phyloP scores from a whole-genome alignment of 768 basidiomycete genomes.

The Cyclocybe aegerita region DNA sequence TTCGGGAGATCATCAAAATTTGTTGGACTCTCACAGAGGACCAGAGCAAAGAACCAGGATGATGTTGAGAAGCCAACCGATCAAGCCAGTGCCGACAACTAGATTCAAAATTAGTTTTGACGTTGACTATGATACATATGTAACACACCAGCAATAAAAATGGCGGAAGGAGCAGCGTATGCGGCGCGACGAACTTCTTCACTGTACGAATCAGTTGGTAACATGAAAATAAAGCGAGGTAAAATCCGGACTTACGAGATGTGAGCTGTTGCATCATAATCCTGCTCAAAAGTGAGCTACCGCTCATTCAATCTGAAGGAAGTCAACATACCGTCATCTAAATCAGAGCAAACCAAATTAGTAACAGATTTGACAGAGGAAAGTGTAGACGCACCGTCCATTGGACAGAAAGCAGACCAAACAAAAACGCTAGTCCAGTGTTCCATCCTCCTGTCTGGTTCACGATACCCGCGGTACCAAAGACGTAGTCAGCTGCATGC shows the following conservation, averaged over 20 bases:
- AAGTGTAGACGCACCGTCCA: slow-evolving; percentile 63
- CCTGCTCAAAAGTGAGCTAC: slow-evolving; percentile 35
- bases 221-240: slow-evolving; percentile 2
- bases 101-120: slow-evolving; percentile 1
- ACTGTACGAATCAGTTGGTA: slow-evolving; percentile 30
- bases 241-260: slow-evolving; percentile 59
- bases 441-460: slow-evolving; percentile 84
- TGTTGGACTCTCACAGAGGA: slow-evolving; percentile 48
- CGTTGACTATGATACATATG: neutral
- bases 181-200: slow-evolving; percentile 82
- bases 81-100: slow-evolving; percentile 74
- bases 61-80: slow-evolving; percentile 89
- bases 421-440: slow-evolving; percentile 77
- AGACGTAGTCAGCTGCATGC: slow-evolving; percentile 80
- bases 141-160: slow-evolving; percentile 54
- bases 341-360: slow-evolving; percentile 16
- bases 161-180: slow-evolving; percentile 66
- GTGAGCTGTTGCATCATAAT: slow-evolving; percentile 81
- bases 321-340: slow-evolving; percentile 54
- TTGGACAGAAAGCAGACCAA: slow-evolving; percentile 84
- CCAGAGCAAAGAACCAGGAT: slow-evolving; percentile 85
- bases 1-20: neutral
- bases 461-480: slow-evolving; percentile 68
- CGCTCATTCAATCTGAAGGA: neutral
- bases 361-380: neutral